Evolutionary conservation across 257 asterid genomes (phyloP), one percentile per base, ranked within the genome.

Genomic region (Solanum tarijense): DNA sequence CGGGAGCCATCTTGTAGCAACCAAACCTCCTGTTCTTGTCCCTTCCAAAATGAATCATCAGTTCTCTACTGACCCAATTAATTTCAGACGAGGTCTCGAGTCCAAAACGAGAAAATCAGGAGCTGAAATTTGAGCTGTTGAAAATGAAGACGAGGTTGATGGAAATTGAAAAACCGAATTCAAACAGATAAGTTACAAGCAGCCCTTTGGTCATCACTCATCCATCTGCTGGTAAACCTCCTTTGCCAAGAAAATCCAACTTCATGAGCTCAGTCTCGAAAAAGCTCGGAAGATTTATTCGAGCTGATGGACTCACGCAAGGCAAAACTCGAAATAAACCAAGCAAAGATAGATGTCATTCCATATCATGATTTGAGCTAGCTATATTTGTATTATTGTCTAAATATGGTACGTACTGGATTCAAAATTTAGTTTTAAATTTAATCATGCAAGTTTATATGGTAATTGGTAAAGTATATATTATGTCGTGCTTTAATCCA

Each of bases 331-430:
- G 93, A 66, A 94, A 90, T 79, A 93, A 90, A 38, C 94, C 98
- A 7, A 46, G 84, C n/a, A 94, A 89, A 89, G 95, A 93, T 71
- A 85, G 99, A 91, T 86, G 98, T 62, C 96, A 95, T 90, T 96
- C 97, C 9, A 90, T 96, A 87, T 96, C 98, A 55, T 96, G 90
- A 93, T 87, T 46, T 46, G 66, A 69, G 43, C 38, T 68, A 36
- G 85, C 83, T 29, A 48, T 83, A 88, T 85, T 75, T 83, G 83
- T 36, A 74, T 66, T 36, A 36, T 85, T 66, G 29, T 38, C 62
- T 81, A 12, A 81, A 29, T 81, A 81, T 27, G 68, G 62, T 81
- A 46, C 41, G n/a, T 29, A 48, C 68, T 81, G 69, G 85, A 46
- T 46, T 10, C 41, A 29, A 41, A 2, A 38, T n/a, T 4, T 39